phyloP scores from a whole-genome alignment of 768 basidiomycete genomes.

The Dentipellis fragilis region DNA sequence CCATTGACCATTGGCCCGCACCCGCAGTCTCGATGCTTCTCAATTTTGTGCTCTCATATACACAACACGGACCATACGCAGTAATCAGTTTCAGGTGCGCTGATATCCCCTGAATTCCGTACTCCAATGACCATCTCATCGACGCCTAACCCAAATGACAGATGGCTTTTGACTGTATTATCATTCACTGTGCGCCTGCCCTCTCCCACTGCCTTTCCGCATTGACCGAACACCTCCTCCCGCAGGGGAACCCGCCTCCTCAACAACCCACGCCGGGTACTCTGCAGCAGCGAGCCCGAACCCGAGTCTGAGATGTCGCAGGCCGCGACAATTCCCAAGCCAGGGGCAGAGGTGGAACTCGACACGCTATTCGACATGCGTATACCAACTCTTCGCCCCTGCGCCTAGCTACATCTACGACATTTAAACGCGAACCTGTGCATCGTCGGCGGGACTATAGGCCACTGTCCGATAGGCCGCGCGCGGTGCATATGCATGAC shows the following conservation, averaged over 20 bases:
- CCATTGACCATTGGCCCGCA: neutral
- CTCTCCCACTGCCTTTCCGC: neutral
- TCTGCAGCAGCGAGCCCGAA: neutral
- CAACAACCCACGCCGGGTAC: neutral
- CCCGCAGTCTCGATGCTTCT: constrained; percentile 14
- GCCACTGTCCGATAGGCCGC: too few species aligned
- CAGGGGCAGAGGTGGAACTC: neutral
- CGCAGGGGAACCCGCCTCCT: neutral
- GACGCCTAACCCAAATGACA: neutral
- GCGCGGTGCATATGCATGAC: too few species aligned
- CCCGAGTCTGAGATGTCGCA: neutral
- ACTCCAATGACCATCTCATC: neutral
- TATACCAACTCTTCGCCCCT: too few species aligned
- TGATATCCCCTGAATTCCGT: neutral
- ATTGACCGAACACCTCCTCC: neutral
- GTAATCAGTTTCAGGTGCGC: constrained; percentile 19
- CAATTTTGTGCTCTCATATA: constrained; percentile 16
- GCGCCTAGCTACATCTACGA: too few species aligned
- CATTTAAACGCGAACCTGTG: too few species aligned
- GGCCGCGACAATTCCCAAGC: neutral
- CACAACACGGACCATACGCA: constrained; percentile 15
- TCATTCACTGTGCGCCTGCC: constrained; percentile 14
- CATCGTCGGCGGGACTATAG: too few species aligned
- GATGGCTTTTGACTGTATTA: constrained; percentile 18
- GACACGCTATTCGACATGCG: neutral